Percentiles rank a stretch among this genome's conserved stretches.
phyloP scores from a whole-genome alignment of 345 rosid genomes.

The Euphorbia pulcherrima region DNA sequence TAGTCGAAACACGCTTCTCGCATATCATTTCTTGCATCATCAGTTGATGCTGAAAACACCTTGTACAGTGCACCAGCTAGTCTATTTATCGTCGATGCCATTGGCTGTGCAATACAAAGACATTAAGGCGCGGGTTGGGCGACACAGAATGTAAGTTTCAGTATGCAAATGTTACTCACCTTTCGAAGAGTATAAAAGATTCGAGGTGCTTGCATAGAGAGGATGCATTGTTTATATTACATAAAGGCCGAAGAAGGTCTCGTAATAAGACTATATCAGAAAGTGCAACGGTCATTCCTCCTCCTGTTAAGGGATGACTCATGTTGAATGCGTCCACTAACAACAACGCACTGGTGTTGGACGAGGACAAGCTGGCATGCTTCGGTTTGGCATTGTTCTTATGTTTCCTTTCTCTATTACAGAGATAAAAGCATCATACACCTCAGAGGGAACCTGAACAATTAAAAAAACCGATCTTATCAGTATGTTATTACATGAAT shows the following conservation, averaged over 20 bases:
- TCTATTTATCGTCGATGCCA: conserved; percentile 44
- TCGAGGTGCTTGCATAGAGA: conserved; percentile 44
- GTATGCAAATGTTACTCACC: conserved; percentile 12
- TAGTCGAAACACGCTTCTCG: conserved; percentile 48
- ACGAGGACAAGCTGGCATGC: conserved; percentile 53
- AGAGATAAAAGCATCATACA: conserved; percentile 35
- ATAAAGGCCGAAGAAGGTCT: conserved; percentile 43
- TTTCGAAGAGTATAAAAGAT: conserved; percentile 54
- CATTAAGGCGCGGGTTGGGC: too few species aligned
- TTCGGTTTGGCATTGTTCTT: conserved; percentile 53
- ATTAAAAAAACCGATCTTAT: too few species aligned
- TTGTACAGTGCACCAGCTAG: conserved; percentile 23
- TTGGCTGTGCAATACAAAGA: conserved; percentile 37
- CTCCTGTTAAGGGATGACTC: conserved; percentile 65
- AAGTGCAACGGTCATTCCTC: conserved; percentile 62
- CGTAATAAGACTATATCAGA: conserved; percentile 51
- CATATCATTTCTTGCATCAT: conserved; percentile 44
- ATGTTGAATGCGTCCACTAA: conserved; percentile 58
- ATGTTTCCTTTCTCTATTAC: conserved; percentile 46
- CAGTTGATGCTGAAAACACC: conserved; percentile 44
- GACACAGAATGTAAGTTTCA: neutral
- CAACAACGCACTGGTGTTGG: conserved; percentile 54
- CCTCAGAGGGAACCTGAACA: conserved; percentile 45
- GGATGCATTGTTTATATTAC: conserved; percentile 36
- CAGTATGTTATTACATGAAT: too few species aligned